Percentiles rank a stretch among this genome's conserved stretches.
Evolutionary conservation across 352 stramenopile genomes (phyloP).

Genomic region (Phytophthora foliorum): DNA sequence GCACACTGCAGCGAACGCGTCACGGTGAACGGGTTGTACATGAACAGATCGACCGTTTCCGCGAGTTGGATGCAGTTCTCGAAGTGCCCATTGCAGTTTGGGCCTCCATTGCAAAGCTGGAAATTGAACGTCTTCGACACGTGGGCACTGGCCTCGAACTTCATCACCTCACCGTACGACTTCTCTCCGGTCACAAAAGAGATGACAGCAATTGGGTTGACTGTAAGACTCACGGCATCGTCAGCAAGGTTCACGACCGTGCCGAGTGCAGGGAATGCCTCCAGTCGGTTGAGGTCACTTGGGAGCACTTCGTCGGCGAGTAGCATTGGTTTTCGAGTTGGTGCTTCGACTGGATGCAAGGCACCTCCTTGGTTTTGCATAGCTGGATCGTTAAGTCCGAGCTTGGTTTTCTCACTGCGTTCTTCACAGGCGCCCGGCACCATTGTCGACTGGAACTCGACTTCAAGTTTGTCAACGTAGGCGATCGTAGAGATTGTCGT

Average conservation of each 20-base stretch:
- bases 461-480: background rate
- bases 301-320: slow-evolving; percentile 25
- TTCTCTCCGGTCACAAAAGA: slow-evolving; percentile 49
- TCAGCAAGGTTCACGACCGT: slow-evolving; percentile 34
- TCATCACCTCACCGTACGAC: slow-evolving; percentile 47
- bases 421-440: slow-evolving; percentile 54
- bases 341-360: background rate
- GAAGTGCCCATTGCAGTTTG: slow-evolving; percentile 29
- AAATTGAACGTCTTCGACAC: slow-evolving; percentile 56
- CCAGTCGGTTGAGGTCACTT: slow-evolving; percentile 42
- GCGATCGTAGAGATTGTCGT: slow-evolving; percentile 11
- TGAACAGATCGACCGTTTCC: slow-evolving; percentile 56
- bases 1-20: slow-evolving; percentile 49
- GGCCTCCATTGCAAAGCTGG: slow-evolving; percentile 34
- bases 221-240: slow-evolving; percentile 3
- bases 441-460: slow-evolving; percentile 52
- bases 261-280: slow-evolving; percentile 47
- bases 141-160: slow-evolving; percentile 36
- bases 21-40: slow-evolving; percentile 73
- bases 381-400: slow-evolving; percentile 17
- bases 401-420: slow-evolving; percentile 37
- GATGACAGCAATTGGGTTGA: slow-evolving; percentile 46
- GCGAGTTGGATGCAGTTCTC: slow-evolving; percentile 48
- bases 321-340: slow-evolving; percentile 6
- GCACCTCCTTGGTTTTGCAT: slow-evolving; percentile 24